Evolutionary conservation across 768 basidiomycete genomes (phyloP).

Genomic region (Trametes cingulata): DNA sequence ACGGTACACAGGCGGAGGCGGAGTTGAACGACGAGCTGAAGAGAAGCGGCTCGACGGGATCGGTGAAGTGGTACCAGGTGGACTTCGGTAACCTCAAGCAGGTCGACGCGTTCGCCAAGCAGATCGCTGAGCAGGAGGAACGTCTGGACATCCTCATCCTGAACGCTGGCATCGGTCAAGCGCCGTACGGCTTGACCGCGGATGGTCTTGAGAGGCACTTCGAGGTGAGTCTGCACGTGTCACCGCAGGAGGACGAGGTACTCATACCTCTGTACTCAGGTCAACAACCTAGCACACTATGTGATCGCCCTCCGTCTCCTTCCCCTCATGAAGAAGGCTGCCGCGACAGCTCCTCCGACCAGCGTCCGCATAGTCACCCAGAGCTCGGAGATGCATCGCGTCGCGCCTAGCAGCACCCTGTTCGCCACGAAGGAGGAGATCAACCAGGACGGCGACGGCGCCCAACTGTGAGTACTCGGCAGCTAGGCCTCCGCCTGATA

Average conservation of each 20-base stretch:
- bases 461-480: conserved; percentile 23
- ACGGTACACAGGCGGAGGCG: conserved; percentile 28
- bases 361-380: conserved; percentile 33
- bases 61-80: conserved; percentile 27
- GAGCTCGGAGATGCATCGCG: conserved; percentile 31
- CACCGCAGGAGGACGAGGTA: not conserved
- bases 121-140: conserved; percentile 22
- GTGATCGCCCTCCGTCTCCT: conserved; percentile 30
- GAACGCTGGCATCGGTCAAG: conserved; percentile 33
- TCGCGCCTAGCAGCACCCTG: conserved; percentile 20
- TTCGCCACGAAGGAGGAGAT: conserved; percentile 32
- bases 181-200: conserved; percentile 28
- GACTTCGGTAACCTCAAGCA: conserved; percentile 27
- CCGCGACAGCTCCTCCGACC: conserved; percentile 22
- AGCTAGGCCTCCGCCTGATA: no score
- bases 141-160: conserved; percentile 32
- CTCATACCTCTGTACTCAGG: conserved; percentile 16
- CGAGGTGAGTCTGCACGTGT: conserved; percentile 16
- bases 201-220: conserved; percentile 32
- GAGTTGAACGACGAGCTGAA: conserved; percentile 30
- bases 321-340: conserved; percentile 31
- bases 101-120: conserved; percentile 27
- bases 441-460: conserved; percentile 26
- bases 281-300: conserved; percentile 32
- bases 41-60: conserved; percentile 24